Base-by-base conservation (phyloP, 2,329 filamentous ascomycete species). In the Talaromyces atroroseus region DNA sequence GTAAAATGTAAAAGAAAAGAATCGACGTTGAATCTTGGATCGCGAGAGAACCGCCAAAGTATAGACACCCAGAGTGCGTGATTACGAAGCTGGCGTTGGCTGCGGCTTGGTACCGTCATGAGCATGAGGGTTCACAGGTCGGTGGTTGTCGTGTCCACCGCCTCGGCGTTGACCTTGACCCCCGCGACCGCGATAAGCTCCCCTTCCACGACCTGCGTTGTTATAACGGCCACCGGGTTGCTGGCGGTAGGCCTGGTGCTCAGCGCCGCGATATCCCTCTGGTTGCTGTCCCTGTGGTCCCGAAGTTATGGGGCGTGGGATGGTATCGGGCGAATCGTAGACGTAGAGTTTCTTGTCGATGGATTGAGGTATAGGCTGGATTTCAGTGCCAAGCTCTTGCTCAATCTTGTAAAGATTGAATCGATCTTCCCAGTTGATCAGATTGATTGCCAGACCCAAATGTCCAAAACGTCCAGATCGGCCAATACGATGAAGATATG, bases 371-470 rank as follows among this genome's bases (percentile, higher is more conserved):
- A 99, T 99, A n/a, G 94, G 87, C 69, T 94, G 89, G 60, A 99
- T 99, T 75, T 99, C 94, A 6, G 94, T 99, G 52, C 94, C 94
- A 42, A 99, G 80, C 68, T 99, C 94, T 65, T 95, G 89, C 74
- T 99, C 94, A 65, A 99, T 99, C 72, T 95, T 95, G 80, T 99
- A 99, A 20, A 99, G 82, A 74, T 97, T 99, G 82, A 96, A 97
- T 26, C 94, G 86, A 72, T 99, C 94, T 57, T 99, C 94, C 94
- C 94, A 99, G 74, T 95, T 97, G 81, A 99, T 99, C 71, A 99
- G 80, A 76, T 99, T 99, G 71, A 99, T 99, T 62, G 95, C 95
- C 64, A 99, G 80, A 82, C 94, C 94, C 68, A 97, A 82, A 76
- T 99, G 94, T 63, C 94, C 94, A 71, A 96, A 99, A 63, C 94